phyloP scores from a whole-genome alignment of 2,329 filamentous ascomycete genomes.

The Paraphaeosphaeria sporulosa region DNA sequence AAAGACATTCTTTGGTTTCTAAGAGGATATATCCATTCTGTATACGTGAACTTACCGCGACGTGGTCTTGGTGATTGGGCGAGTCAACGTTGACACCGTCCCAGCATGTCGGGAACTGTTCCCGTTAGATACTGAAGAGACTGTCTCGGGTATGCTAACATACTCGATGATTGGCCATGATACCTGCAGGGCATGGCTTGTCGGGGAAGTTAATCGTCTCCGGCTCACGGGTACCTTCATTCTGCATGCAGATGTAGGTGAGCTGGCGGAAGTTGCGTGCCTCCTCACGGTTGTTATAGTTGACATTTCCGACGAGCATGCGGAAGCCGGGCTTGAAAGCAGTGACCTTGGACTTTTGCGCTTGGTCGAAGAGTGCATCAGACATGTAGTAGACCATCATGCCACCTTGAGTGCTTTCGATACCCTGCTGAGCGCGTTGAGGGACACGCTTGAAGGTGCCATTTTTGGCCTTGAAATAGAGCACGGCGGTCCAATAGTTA shows the following conservation, averaged over 20 bases:
- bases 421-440: slow-evolving; percentile 52
- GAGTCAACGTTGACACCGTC: slow-evolving; percentile 60
- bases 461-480: slow-evolving; percentile 31
- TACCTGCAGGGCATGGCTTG: slow-evolving; percentile 53
- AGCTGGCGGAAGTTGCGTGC: slow-evolving; percentile 42
- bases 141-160: too few species aligned
- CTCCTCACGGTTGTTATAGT: slow-evolving; percentile 31
- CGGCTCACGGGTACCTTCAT: slow-evolving; percentile 40
- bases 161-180: slow-evolving; percentile 27
- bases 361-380: slow-evolving; percentile 42
- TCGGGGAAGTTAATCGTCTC: slow-evolving; percentile 50
- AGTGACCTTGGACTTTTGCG: slow-evolving; percentile 47
- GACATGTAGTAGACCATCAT: slow-evolving; percentile 33
- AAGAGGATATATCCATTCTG: too few species aligned
- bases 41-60: slow-evolving; percentile 28
- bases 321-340: slow-evolving; percentile 56
- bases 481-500: slow-evolving; percentile 36
- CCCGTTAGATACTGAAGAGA: too few species aligned
- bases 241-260: slow-evolving; percentile 40
- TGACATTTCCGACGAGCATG: slow-evolving; percentile 56
- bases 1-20: too few species aligned
- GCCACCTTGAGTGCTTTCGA: slow-evolving; percentile 53
- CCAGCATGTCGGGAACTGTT: slow-evolving; percentile 49
- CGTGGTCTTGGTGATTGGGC: slow-evolving; percentile 63
- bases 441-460: slow-evolving; percentile 51